Conservation (phyloP, 192 early-diverging fungal species). For the Kickxella alabastrina region DNA sequence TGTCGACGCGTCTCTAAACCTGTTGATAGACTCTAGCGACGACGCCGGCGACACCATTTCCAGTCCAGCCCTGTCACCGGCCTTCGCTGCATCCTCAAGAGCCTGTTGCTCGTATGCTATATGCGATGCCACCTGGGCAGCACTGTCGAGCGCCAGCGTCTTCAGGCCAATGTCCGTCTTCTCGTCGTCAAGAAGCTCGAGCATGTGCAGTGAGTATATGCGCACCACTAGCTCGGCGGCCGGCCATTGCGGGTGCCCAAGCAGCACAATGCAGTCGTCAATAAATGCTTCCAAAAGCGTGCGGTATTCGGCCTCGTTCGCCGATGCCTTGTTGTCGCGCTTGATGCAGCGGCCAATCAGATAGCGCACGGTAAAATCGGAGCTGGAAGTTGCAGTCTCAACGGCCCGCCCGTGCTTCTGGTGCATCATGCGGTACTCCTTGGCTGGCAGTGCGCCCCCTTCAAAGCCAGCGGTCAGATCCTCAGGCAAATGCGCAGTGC, state of each 20-base stretch:
- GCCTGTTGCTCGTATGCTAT: slow-evolving; percentile 28
- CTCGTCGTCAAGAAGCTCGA: slow-evolving; percentile 61
- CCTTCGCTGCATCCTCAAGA: neutral
- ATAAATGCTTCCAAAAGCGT: slow-evolving; percentile 67
- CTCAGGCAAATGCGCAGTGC: slow-evolving; percentile 30
- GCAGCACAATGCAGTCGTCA: slow-evolving; percentile 64
- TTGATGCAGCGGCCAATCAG: slow-evolving; percentile 55
- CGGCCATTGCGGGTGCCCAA: slow-evolving; percentile 89
- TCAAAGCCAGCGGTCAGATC: slow-evolving; percentile 38
- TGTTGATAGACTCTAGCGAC: slow-evolving; percentile 20
- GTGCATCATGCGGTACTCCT: slow-evolving; percentile 36
- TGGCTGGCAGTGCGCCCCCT: slow-evolving; percentile 18
- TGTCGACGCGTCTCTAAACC: slow-evolving; percentile 14
- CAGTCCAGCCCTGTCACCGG: neutral
- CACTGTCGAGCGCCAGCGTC: slow-evolving; percentile 60
- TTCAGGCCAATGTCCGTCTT: slow-evolving; percentile 56
- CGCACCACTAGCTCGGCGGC: slow-evolving; percentile 69
- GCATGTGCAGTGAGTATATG: slow-evolving; percentile 66
- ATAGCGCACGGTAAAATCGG: slow-evolving; percentile 59
- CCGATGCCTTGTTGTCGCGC: slow-evolving; percentile 36
- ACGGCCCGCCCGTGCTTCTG: slow-evolving; percentile 45
- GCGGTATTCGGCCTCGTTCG: slow-evolving; percentile 70
- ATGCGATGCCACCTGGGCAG: slow-evolving; percentile 60
- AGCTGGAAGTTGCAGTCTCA: slow-evolving; percentile 55
- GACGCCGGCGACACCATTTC: slow-evolving; percentile 9